A percentile compares a stretch with the other conserved stretches of the same genome.
phyloP scores from a whole-genome alignment of 1,139 yeast genomes.

The Geotrichum citri-aurantii region DNA sequence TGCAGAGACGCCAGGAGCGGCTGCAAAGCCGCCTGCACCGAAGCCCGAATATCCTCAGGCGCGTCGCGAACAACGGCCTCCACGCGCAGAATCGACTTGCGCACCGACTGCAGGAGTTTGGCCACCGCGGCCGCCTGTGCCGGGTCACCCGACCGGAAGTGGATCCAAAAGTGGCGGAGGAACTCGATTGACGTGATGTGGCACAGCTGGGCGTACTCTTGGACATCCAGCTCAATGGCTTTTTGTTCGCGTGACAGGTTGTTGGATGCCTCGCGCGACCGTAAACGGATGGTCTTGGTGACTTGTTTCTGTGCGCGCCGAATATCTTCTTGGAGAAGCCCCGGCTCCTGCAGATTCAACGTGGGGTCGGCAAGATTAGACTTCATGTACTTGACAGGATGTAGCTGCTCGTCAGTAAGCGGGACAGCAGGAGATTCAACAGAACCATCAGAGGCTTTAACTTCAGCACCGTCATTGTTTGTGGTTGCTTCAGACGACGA shows the following conservation, averaged over 20 bases:
- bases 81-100: conserved; percentile 45
- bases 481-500: background rate
- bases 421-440: conserved; percentile 7
- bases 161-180: conserved; percentile 63
- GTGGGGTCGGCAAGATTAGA: conserved; percentile 20
- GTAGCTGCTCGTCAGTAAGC: conserved; percentile 15
- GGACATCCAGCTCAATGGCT: conserved; percentile 21
- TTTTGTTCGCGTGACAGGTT: conserved; percentile 19
- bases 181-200: conserved; percentile 70
- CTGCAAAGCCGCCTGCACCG: conserved; percentile 15
- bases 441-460: too few relatives aligned
- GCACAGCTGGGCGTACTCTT: conserved; percentile 36
- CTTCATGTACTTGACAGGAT: conserved; percentile 22
- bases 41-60: conserved; percentile 13
- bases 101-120: conserved; percentile 44
- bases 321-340: conserved; percentile 20
- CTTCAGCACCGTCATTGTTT: background rate
- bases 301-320: conserved; percentile 26
- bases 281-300: conserved; percentile 22
- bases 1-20: conserved; percentile 15
- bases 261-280: conserved; percentile 24
- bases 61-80: conserved; percentile 35
- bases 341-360: conserved; percentile 25
- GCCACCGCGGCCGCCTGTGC: conserved; percentile 44
- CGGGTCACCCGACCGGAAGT: conserved; percentile 53